A percentile compares a stretch with the other conserved stretches of the same genome.
Evolutionary conservation across 345 rosid species (phyloP).

Genomic region (Stellera chamaejasme): DNA sequence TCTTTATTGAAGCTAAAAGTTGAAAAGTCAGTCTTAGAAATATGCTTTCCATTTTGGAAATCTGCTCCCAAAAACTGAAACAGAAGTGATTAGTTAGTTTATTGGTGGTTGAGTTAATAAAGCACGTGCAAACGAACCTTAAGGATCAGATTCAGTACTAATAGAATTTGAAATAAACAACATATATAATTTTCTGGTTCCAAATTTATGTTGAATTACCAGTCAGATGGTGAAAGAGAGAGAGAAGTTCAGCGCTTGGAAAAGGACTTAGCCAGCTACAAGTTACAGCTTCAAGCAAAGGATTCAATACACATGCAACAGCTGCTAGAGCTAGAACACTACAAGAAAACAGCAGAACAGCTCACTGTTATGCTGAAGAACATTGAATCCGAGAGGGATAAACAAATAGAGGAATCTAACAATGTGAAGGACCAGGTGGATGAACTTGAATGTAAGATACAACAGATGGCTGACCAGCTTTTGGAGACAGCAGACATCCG

Average conservation of each 20-base stretch:
- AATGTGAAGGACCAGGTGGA: constrained; percentile 15
- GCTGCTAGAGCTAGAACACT: constrained; percentile 25
- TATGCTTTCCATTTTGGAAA: no score
- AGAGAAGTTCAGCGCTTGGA: constrained; percentile 19
- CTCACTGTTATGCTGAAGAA: constrained; percentile 24
- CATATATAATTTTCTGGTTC: neutral
- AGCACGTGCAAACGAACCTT: neutral
- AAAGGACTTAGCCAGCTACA: constrained; percentile 38
- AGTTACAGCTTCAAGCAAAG: constrained; percentile 40
- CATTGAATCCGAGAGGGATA: constrained; percentile 29
- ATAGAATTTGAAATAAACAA: neutral
- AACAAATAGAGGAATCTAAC: constrained; percentile 13
- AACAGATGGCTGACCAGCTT: constrained; percentile 25
- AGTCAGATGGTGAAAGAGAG: constrained; percentile 23
- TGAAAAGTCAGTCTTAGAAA: no score
- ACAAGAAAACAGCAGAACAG: constrained; percentile 24
- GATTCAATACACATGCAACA: constrained; percentile 32
- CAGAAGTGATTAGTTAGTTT: no score
- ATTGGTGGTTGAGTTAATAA: neutral
- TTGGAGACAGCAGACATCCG: constrained; percentile 10
- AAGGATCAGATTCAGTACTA: neutral
- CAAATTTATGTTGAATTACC: neutral
- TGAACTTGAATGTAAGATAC: constrained; percentile 30
- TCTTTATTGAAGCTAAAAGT: no score
- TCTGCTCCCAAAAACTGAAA: no score